phyloP scores from a whole-genome alignment of 2,329 filamentous ascomycete genomes.

The Pyrenochaeta sp. region DNA sequence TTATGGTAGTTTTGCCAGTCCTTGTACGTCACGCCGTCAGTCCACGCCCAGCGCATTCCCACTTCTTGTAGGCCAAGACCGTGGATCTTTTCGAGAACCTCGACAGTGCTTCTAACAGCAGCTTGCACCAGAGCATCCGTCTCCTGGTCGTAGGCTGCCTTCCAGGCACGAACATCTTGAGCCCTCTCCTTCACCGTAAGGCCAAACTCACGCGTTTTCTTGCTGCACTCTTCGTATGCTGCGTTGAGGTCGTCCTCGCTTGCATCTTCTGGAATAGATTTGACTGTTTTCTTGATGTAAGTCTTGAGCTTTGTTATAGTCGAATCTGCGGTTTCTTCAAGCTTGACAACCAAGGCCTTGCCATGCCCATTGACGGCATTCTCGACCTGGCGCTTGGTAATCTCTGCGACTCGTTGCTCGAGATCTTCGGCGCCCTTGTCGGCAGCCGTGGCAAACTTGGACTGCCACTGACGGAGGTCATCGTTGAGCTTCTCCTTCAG shows the following conservation, averaged over 20 bases:
- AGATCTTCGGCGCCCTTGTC: slow-evolving; percentile 81
- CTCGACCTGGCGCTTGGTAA: slow-evolving; percentile 75
- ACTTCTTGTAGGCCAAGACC: slow-evolving; percentile 89
- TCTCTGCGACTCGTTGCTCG: slow-evolving; percentile 69
- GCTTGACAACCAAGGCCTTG: slow-evolving; percentile 70
- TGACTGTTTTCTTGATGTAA: slow-evolving; percentile 67
- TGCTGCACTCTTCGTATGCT: slow-evolving; percentile 61
- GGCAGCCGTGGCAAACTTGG: slow-evolving; percentile 84
- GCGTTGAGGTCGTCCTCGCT: slow-evolving; percentile 61
- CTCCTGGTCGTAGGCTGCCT: slow-evolving; percentile 73
- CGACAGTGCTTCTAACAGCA: slow-evolving; percentile 80
- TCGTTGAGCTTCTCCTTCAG: slow-evolving; percentile 71
- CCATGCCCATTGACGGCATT: slow-evolving; percentile 73
- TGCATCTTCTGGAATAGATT: slow-evolving; percentile 66
- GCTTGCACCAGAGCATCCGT: slow-evolving; percentile 73
- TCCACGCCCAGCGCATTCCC: slow-evolving; percentile 93
- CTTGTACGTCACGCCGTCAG: slow-evolving; percentile 93
- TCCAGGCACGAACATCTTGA: slow-evolving; percentile 80
- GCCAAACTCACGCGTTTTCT: slow-evolving; percentile 72
- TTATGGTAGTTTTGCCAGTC: slow-evolving; percentile 97
- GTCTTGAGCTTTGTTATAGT: slow-evolving; percentile 72
- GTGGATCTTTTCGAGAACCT: slow-evolving; percentile 82
- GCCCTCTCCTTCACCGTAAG: slow-evolving; percentile 78
- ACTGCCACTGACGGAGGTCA: slow-evolving; percentile 86
- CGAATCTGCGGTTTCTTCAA: slow-evolving; percentile 72